Evolutionary conservation across 192 early-diverging fungal species (phyloP).

Genomic region (Umbelopsis vinacea): DNA sequence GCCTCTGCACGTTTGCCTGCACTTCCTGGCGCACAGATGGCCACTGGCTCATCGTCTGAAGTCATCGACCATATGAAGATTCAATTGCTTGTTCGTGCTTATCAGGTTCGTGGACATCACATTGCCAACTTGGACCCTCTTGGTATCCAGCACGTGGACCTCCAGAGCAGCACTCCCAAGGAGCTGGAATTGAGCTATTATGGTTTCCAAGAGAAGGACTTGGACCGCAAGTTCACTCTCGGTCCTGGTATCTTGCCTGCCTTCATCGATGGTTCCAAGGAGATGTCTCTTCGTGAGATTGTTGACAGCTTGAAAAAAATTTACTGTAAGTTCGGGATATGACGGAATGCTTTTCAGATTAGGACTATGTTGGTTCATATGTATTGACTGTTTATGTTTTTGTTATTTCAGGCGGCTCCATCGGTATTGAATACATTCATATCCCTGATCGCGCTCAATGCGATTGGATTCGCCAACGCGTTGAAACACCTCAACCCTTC

Average conservation of each 20-base stretch:
- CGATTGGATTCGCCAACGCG: slow-evolving; percentile 93
- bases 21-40: slow-evolving; percentile 55
- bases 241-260: slow-evolving; percentile 95
- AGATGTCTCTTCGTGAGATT: slow-evolving; percentile 91
- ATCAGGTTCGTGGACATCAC: slow-evolving; percentile 96
- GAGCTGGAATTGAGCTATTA: slow-evolving; percentile 90
- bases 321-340: slow-evolving; percentile 73
- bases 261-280: slow-evolving; percentile 71
- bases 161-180: slow-evolving; percentile 58
- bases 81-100: slow-evolving; percentile 93
- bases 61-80: slow-evolving; percentile 99
- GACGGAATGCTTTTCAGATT: neutral
- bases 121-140: slow-evolving; percentile 96
- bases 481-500: slow-evolving; percentile 92
- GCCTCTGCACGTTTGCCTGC: slow-evolving; percentile 60
- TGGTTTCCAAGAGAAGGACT: slow-evolving; percentile 92
- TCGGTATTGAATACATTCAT: slow-evolving; percentile 98
- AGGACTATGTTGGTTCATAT: slow-evolving; percentile 6
- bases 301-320: slow-evolving; percentile 78
- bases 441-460: slow-evolving; percentile 95
- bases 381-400: slow-evolving; percentile 1
- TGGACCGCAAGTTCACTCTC: slow-evolving; percentile 90
- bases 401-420: slow-evolving; percentile 65
- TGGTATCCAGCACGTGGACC: slow-evolving; percentile 73
- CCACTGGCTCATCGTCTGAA: slow-evolving; percentile 49